Evolutionary conservation across 2,329 filamentous ascomycete genomes (phyloP).

Genomic region (Epichloe aotearoae): DNA sequence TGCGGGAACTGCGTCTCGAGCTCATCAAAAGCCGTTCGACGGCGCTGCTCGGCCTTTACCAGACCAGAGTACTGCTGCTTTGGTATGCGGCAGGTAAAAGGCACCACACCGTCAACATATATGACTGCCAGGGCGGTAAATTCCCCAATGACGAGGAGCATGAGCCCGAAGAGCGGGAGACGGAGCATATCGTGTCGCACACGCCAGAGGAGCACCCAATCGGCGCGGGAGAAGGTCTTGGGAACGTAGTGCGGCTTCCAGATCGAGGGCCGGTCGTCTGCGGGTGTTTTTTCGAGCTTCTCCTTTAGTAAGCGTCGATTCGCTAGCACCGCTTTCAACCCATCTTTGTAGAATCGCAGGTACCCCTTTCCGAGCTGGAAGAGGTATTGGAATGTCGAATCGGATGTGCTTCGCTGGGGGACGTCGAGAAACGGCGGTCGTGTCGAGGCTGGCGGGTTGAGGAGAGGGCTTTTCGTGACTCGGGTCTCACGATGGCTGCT

Average conservation of each 20-base stretch:
- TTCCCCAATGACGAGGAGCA: conserved; percentile 72
- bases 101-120: conserved; percentile 56
- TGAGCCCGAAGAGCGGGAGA: conserved; percentile 62
- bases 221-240: conserved; percentile 40
- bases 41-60: conserved; percentile 39
- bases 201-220: conserved; percentile 58
- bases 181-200: conserved; percentile 61
- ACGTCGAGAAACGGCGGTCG: conserved; percentile 56
- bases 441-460: conserved; percentile 64
- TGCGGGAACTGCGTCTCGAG: conserved; percentile 19
- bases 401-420: conserved; percentile 35
- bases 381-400: conserved; percentile 31
- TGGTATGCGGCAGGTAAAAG: conserved; percentile 72
- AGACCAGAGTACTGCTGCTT: conserved; percentile 50
- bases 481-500: conserved; percentile 12
- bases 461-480: conserved; percentile 19
- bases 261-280: conserved; percentile 38
- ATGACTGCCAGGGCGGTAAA: conserved; percentile 72
- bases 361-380: conserved; percentile 61
- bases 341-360: conserved; percentile 74
- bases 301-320: conserved; percentile 46
- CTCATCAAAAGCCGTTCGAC: conserved; percentile 34
- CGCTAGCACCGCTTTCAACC: conserved; percentile 58
- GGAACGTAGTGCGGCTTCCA: conserved; percentile 21
- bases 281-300: conserved; percentile 29